Conservation (phyloP, 805 yeast species). For the Candida michaelii region DNA sequence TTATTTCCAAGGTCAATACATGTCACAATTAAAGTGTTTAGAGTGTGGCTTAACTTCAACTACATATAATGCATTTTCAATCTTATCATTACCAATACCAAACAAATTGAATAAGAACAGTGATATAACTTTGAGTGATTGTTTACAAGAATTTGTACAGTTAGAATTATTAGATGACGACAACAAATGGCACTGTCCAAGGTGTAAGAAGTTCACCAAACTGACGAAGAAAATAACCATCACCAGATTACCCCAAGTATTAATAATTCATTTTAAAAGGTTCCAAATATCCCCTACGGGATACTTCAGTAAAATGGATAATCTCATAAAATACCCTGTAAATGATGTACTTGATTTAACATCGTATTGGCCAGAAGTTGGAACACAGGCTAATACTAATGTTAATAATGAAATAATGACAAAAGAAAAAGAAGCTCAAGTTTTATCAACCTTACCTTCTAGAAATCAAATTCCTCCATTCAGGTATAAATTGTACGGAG, state of each 20-base stretch:
- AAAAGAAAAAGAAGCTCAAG: conserved; percentile 42
- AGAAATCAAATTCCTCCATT: conserved; percentile 83
- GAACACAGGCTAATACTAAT: conserved; percentile 24
- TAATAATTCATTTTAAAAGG: conserved; percentile 83
- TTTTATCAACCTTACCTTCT: conserved; percentile 51
- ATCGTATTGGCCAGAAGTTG: conserved; percentile 65
- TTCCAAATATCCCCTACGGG: conserved; percentile 55
- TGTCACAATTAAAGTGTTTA: conserved; percentile 73
- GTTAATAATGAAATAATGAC: conserved; percentile 22
- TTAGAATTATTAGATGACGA: conserved; percentile 73
- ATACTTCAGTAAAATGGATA: conserved; percentile 57
- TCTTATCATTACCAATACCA: conserved; percentile 79
- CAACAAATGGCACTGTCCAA: conserved; percentile 83
- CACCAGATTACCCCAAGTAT: conserved; percentile 72
- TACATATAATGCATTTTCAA: conserved; percentile 80
- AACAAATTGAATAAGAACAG: conserved; percentile 26
- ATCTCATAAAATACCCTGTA: conserved; percentile 67
- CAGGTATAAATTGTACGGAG: conserved; percentile 72
- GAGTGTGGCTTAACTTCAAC: conserved; percentile 77
- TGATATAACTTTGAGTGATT: conserved; percentile 50
- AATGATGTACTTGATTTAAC: conserved; percentile 57
- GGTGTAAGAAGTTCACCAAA: conserved; percentile 60
- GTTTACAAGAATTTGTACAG: conserved; percentile 75
- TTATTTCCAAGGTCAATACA: conserved; percentile 84
- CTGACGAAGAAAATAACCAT: conserved; percentile 71